Base-by-base conservation (phyloP, 116 monocot species). In the Papilionanthe hybrid region DNA sequence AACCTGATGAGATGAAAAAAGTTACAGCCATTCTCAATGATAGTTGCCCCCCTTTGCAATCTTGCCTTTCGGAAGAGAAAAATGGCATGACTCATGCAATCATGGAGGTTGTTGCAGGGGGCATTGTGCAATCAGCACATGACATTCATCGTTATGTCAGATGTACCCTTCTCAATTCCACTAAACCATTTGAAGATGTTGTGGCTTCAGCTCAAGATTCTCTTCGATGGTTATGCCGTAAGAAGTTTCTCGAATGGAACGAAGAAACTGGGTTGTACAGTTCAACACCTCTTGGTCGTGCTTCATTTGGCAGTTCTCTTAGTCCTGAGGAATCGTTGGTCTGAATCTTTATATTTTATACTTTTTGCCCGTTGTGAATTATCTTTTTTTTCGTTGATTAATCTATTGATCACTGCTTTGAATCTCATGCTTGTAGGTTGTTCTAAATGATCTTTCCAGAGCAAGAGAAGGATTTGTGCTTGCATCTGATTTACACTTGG, bases 61-160 rank as follows among this genome's bases (percentile, higher is more conserved):
- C 99, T 67, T 99, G 99, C 78, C 94, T 99, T 41, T 91, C 99
- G 30, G 99, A 99, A 79, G 95, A 93, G 84, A 95, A 95, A 92
- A 99, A 99, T 90, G 99, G 99, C 76, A 99, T 99, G 99, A 93
- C 92, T 82, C 99, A 99, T 86, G 95, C 99, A 42, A 95, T 99
- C 68, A 84, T 99, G 86, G 99, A 99, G 83, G 99, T 99, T 79
- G 95, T 99, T 83, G 87, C 99, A 86, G 94, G 99, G 79, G 99
- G 95, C 20, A 93, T 95, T 80, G 99, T 99, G 68, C 99, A 95
- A 85, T 93, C 93, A 65, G 93, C 99, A 81, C 92, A 71, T 80
- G 99, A 99, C 79, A 92, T 99, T 77, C 84, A 99, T 90, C 91
- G 95, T 37, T 99, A 99, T 92, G 99, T 99, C 65, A 86, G 92